Evolutionary conservation across 352 stramenopile species (phyloP).

Genomic region (Globisporangium nagaii): DNA sequence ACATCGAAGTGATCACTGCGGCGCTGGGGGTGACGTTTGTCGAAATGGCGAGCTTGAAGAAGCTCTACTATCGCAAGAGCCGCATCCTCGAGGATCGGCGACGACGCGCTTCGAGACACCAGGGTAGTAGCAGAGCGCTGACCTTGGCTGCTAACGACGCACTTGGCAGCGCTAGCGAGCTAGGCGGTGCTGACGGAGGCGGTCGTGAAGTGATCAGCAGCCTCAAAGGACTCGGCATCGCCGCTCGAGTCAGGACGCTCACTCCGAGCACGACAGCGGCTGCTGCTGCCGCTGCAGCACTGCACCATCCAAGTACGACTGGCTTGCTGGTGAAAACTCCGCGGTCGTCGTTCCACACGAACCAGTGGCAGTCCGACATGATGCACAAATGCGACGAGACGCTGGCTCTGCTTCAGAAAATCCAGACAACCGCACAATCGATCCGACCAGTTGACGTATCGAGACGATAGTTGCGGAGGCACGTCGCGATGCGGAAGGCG

Average conservation of each 20-base stretch:
- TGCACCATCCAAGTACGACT: background rate
- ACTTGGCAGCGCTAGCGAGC: background rate
- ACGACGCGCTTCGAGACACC: conserved; percentile 1
- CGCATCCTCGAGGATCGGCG: conserved; percentile 16
- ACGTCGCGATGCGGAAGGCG: too few species aligned
- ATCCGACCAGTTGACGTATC: too few species aligned
- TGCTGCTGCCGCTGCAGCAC: background rate
- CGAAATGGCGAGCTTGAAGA: conserved; percentile 54
- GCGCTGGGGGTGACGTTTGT: conserved; percentile 46
- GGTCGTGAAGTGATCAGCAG: conserved; percentile 1
- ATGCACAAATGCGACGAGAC: conserved; percentile 35
- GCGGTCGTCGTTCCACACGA: background rate
- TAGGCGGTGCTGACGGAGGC: background rate
- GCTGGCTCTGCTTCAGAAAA: conserved; percentile 33
- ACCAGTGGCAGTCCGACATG: conserved; percentile 36
- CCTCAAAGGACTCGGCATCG: background rate
- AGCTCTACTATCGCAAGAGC: conserved; percentile 32
- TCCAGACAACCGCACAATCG: conserved; percentile 17
- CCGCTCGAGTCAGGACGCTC: background rate
- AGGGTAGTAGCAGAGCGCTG: background rate
- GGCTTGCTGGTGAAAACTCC: background rate
- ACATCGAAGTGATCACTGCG: conserved; percentile 68
- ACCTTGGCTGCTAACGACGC: background rate
- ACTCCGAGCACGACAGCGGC: background rate
- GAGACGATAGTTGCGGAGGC: too few species aligned